Evolutionary conservation across 1,284 basidiomycete genomes (phyloP).

Genomic region (Dichomitus squalens): DNA sequence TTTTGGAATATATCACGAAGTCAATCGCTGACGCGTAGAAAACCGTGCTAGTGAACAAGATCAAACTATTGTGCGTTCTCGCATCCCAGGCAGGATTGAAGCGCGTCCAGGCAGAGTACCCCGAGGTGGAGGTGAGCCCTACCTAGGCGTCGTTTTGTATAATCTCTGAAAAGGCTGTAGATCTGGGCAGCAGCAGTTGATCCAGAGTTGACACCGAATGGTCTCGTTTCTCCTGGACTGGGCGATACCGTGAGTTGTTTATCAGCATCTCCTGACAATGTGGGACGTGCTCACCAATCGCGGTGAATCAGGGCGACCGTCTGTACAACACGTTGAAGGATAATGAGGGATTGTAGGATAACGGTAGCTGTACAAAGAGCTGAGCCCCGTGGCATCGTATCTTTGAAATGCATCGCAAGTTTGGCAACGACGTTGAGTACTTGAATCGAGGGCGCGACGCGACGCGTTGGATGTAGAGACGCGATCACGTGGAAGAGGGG

Average conservation of each 20-base stretch:
- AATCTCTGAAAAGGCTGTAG: conserved; percentile 38
- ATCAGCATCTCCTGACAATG: neutral
- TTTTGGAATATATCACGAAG: neutral
- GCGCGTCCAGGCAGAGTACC: conserved; percentile 68
- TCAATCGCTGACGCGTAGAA: neutral
- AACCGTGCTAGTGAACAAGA: conserved; percentile 53
- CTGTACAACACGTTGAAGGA: conserved; percentile 38
- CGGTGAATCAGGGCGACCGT: conserved; percentile 35
- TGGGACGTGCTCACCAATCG: neutral
- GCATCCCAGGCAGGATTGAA: conserved; percentile 78
- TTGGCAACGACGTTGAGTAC: neutral
- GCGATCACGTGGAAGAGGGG: conserved; percentile 18
- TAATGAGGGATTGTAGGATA: conserved; percentile 11
- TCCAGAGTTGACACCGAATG: conserved; percentile 66
- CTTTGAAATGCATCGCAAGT: neutral
- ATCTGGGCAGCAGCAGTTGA: conserved; percentile 88
- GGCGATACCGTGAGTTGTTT: conserved; percentile 74
- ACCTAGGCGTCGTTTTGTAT: neutral
- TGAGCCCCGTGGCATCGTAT: neutral
- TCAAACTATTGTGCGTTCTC: conserved; percentile 86
- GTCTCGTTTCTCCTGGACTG: conserved; percentile 84
- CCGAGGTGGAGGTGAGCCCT: conserved; percentile 74
- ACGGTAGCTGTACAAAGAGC: neutral
- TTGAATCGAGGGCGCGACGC: conserved; percentile 7
- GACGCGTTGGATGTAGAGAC: conserved; percentile 3